A percentile compares a stretch with the other conserved stretches of the same genome.
Conservation (phyloP, 176 grass and related monocot species). For the Oryza officinalis region DNA sequence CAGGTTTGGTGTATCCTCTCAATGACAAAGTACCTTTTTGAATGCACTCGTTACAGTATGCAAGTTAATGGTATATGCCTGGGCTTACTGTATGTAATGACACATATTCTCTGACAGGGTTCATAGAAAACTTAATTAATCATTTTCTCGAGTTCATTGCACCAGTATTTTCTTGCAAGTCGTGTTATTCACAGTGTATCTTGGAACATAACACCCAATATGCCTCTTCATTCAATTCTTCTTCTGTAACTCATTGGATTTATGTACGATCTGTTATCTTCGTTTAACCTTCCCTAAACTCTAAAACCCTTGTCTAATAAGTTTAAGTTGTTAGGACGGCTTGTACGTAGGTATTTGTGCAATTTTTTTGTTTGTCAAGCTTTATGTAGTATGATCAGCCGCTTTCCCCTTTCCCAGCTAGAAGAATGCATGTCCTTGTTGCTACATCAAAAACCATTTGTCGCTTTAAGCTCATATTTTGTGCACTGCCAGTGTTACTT, state of each 20-base stretch:
- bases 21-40: slow-evolving; percentile 92
- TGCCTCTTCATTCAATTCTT: not conserved
- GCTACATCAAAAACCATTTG: not conserved
- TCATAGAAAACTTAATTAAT: slow-evolving; percentile 4
- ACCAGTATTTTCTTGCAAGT: slow-evolving; percentile 8
- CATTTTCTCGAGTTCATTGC: not conserved
- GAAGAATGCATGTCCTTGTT: not conserved
- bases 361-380: not conserved
- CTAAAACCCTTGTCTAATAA: slow-evolving; percentile 6
- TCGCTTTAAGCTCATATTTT: not conserved
- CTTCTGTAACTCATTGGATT: slow-evolving; percentile 5
- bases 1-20: slow-evolving; percentile 87
- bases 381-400: not conserved
- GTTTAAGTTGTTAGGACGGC: not conserved
- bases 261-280: not conserved
- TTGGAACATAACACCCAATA: slow-evolving; percentile 21
- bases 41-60: slow-evolving; percentile 74
- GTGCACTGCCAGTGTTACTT: not conserved
- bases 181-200: not conserved
- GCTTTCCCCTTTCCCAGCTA: not conserved
- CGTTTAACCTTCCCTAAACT: not conserved
- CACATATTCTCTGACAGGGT: not conserved
- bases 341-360: not conserved
- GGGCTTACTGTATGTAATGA: slow-evolving; percentile 26
- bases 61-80: slow-evolving; percentile 65